Base-by-base conservation (phyloP, 148 eudicot species). In the Persicaria tinctoria region DNA sequence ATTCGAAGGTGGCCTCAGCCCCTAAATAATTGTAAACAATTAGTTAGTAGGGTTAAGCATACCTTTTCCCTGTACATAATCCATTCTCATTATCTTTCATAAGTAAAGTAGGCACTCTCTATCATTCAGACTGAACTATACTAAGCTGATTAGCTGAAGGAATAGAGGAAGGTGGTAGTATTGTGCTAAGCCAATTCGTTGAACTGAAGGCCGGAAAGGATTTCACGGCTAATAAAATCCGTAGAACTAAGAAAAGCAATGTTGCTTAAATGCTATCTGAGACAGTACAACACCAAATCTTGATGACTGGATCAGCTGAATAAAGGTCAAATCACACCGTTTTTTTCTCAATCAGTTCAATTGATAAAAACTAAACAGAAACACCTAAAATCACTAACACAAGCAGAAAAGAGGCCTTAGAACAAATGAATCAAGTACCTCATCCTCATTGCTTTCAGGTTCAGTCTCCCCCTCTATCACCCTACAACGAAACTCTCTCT, bases 401-500 rank as follows among this genome's bases (percentile, higher is more conserved):
- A 63, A 18, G 63, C 63, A 57, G 38, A 20, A 32, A 32, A 32
- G 41, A 57, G 32, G 32, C 17, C 63, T n/a, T 18, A n/a, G 9
- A 57, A 10, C 53, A 57, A 57, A 7, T 57, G 63, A 18, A 20
- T 1, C 17, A 66, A 66, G 17, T 76, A 91, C 98, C 90, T 88
- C 82, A 75, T 83, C 87, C 62, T 84, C 83, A 74, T 86, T 77
- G 76, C 47, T 74, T 11, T 85, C 92, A 44, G 97, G 87, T 69
- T 83, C 89, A 66, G 79, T 73, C 74, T 87, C 88, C 70, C 79
- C 75, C 72, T 87, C 92, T 79, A 80, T 78, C 5, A 74, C 87
- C 82, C 88, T 84, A 84, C 97, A 87, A 74, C 84, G 75, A 10
- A 88, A 79, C 54, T 80, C 88, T 49, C 80, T 70, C 59, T 81